These are phyloP conservation scores for Aegilops speltoides DNA, from an alignment of 176 grass and related monocot genomes.

Conservation along the genomic window DNA sequence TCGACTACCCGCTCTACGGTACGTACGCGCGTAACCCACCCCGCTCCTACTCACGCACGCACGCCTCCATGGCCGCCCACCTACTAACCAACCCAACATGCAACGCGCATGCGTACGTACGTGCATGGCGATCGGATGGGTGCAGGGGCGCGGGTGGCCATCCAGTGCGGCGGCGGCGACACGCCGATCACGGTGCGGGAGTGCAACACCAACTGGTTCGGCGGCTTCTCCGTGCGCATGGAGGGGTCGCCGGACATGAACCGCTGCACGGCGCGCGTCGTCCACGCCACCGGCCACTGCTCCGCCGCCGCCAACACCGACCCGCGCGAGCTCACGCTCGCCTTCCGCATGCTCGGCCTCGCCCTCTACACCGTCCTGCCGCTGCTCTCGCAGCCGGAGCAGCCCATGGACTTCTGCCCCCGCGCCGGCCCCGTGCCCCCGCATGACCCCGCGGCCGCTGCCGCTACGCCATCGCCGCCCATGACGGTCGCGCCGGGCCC, in stretches of 20 bases:
- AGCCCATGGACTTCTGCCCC: constrained; percentile 66
- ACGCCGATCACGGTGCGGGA: constrained; percentile 38
- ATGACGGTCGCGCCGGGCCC: neutral
- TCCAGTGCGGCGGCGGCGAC: constrained; percentile 65
- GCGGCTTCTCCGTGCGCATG: constrained; percentile 61
- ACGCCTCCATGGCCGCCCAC: neutral
- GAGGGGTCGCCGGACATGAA: constrained; percentile 76
- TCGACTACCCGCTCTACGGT: constrained; percentile 88
- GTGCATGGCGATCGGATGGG: neutral
- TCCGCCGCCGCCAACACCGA: constrained; percentile 19
- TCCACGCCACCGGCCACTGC: constrained; percentile 58
- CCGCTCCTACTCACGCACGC: neutral
- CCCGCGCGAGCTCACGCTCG: constrained; percentile 50
- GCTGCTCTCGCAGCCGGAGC: constrained; percentile 60
- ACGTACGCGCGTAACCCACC: neutral
- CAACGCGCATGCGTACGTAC: neutral
- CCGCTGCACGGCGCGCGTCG: constrained; percentile 74
- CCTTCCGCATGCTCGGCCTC: constrained; percentile 67
- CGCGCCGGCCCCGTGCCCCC: neutral
- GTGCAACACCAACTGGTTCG: constrained; percentile 90
- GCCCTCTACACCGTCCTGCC: constrained; percentile 71
- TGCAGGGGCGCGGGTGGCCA: constrained; percentile 66
- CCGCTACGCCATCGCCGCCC: neutral
- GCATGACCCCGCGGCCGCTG: neutral
- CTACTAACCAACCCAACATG: neutral